Percentiles rank a stretch among this genome's conserved stretches.
phyloP scores from a whole-genome alignment of 2,329 filamentous ascomycete species.

The Periglandula ipomoeae region DNA sequence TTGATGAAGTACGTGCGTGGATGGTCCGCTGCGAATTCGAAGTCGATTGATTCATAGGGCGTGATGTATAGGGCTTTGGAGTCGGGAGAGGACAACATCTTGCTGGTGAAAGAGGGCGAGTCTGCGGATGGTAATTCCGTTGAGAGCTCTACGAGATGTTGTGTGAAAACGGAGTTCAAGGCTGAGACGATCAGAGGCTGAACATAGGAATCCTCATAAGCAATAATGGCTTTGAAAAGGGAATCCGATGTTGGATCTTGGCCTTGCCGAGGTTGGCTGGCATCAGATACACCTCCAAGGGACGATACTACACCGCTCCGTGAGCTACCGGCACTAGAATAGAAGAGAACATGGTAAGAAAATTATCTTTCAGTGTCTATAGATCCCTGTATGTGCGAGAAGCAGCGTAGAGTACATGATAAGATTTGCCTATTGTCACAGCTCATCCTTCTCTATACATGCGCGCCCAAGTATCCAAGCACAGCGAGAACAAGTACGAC shows the following conservation, averaged over 20 bases:
- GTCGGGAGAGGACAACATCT: constrained; percentile 23
- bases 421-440: neutral
- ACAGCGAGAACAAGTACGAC: constrained; percentile 3
- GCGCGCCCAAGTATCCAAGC: constrained; percentile 6
- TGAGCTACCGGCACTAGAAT: constrained; percentile 16
- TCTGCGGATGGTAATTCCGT: constrained; percentile 26
- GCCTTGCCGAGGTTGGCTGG: constrained; percentile 5
- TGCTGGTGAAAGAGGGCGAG: constrained; percentile 25
- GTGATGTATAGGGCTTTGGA: constrained; percentile 64
- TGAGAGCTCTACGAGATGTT: constrained; percentile 45
- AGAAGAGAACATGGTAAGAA: constrained; percentile 22
- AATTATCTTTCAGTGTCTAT: constrained; percentile 19
- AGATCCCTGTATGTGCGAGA: constrained; percentile 7
- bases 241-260: neutral
- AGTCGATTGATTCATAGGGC: constrained; percentile 82
- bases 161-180: constrained; percentile 53
- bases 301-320: constrained; percentile 8
- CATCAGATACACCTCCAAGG: constrained; percentile 11
- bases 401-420: constrained; percentile 20
- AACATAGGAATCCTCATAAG: constrained; percentile 84
- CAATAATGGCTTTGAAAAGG: constrained; percentile 55
- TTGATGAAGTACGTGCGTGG: constrained; percentile 62
- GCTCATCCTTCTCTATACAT: constrained; percentile 9
- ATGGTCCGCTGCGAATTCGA: constrained; percentile 60
- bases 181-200: constrained; percentile 74